Evolutionary conservation across 208 protist genomes (phyloP), one percentile per base, ranked within the genome.

Genomic region (Wallacemonas collosoma): DNA sequence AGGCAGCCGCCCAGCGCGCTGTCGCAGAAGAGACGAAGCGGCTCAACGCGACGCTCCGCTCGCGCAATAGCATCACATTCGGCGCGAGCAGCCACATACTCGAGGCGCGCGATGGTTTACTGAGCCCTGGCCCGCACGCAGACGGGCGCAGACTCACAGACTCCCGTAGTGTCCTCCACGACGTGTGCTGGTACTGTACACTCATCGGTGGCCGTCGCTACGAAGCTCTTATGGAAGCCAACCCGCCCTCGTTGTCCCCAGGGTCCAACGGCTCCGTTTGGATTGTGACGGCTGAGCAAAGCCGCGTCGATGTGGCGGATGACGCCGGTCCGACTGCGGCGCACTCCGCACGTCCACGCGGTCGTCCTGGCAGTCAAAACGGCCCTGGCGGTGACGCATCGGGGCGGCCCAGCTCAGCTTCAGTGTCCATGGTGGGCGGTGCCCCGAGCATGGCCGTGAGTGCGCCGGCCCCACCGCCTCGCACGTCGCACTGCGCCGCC

Each of bases 401-500:
- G 9, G 14, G 60, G 1, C 7, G n/a, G 53, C 14, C 53, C n/a
- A n/a, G n/a, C 53, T 26, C 7, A 60, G 3, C 7, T 17, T 17
- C n/a, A 56, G 40, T 11, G 38, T 47, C 61, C 57, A 39, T 54
- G 45, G 17, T 45, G 6, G 53, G 14, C 26, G 48, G 17, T 14
- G 45, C 75, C 8, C 38, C 39, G 17, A n/a, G 26, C 26, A 26
- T 26, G 51, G 43, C 54, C 51, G 54, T 71, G 38, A 65, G 60
- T n/a, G 60, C 60, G 0, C 60, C 79, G 14, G 50, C 72, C 11
- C 86, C 89, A n/a, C 56, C 73, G 3, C 73, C 86, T 2, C 86
- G 88, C 35, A 83, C 88, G 7, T 84, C 83, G 2, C 87, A 93
- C 77, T 77, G 81, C 15, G 82, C 86, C n/a, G 82, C 79, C 61